Base-by-base conservation (phyloP, 164 flowering plant genomes). In the Malania oleifera region DNA sequence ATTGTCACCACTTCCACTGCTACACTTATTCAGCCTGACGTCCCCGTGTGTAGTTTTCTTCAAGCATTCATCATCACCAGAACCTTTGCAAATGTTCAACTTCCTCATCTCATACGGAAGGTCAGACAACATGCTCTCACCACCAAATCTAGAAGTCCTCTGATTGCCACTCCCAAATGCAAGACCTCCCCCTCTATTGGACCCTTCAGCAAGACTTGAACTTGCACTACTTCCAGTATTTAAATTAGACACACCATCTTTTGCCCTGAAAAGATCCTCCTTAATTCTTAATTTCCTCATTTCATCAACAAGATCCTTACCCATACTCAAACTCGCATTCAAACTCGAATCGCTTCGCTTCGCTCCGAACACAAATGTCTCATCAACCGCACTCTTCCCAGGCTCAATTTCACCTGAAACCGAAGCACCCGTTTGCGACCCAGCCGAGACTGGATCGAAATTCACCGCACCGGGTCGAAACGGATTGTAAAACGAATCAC, bases 101-200 rank as follows among this genome's bases (percentile, higher is more conserved):
- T 73, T 77, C 62, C 67, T 71, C 65, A 78, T 55, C 24, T 71
- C 77, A 40, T 68, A 70, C 0, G 67, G 69, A 28, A 81, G 73
- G 23, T 24, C 48, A 3, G 67, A 58, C 23, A 7, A 54, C 8
- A 18, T 23, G 20, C 55, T 60, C 27, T 40, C 67, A 47, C 64
- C 71, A 17, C 64, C 71, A 17, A 67, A 31, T 23, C 52, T 29
- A n/a, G 39, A 46, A 46, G 31, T 54, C 22, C 54, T 61, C 20
- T 59, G 56, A 18, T 13, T 37, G 7, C 43, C 59, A 22, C 60
- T 62, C 44, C 65, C 64, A 65, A 65, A 72, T 20, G 54, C 70
- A 62, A 64, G 65, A 52, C 10, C 68, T 17, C 18, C 68, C 15
- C 18, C 40, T 23, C 37, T 56, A 43, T 23, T 57, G 7, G 25